phyloP scores from a whole-genome alignment of 352 stramenopile species.

The Phytophthora pini region DNA sequence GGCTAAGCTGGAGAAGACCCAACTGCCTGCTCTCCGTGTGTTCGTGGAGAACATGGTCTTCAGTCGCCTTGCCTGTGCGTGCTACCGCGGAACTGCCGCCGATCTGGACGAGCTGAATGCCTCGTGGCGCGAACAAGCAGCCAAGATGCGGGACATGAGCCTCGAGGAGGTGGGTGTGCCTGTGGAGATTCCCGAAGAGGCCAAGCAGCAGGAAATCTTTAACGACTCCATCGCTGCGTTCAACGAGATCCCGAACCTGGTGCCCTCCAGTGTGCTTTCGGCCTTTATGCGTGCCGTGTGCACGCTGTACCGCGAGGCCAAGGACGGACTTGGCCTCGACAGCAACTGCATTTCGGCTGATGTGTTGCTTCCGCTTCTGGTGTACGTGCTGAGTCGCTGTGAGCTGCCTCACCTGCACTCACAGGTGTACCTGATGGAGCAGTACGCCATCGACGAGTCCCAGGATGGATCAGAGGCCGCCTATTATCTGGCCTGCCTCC shows the following conservation, averaged over 20 bases:
- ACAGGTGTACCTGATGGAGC: constrained; percentile 83
- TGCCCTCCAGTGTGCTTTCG: constrained; percentile 70
- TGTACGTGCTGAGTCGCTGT: constrained; percentile 74
- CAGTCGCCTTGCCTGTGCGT: constrained; percentile 66
- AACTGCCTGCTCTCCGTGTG: constrained; percentile 39
- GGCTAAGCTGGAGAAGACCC: constrained; percentile 36
- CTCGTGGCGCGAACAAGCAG: constrained; percentile 63
- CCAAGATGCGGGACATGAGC: constrained; percentile 45
- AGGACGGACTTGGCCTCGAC: constrained; percentile 47
- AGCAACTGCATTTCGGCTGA: constrained; percentile 75
- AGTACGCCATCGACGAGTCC: constrained; percentile 73
- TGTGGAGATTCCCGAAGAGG: constrained; percentile 35
- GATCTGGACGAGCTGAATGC: constrained; percentile 79
- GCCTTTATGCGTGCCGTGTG: constrained; percentile 71
- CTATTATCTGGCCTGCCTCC: constrained; percentile 84
- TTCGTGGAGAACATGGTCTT: constrained; percentile 86
- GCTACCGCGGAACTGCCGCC: constrained; percentile 56
- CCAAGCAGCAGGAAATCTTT: constrained; percentile 47
- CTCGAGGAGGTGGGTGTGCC: constrained; percentile 69
- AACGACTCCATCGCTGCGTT: constrained; percentile 67
- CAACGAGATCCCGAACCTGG: constrained; percentile 72
- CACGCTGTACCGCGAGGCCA: constrained; percentile 72
- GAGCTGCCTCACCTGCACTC: constrained; percentile 78
- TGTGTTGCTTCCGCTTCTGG: constrained; percentile 76
- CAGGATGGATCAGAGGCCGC: constrained; percentile 78